Percentiles rank a stretch among this genome's conserved stretches.
Conservation (phyloP, 2,329 filamentous ascomycete genomes). For the Calonectria ilicicola region DNA sequence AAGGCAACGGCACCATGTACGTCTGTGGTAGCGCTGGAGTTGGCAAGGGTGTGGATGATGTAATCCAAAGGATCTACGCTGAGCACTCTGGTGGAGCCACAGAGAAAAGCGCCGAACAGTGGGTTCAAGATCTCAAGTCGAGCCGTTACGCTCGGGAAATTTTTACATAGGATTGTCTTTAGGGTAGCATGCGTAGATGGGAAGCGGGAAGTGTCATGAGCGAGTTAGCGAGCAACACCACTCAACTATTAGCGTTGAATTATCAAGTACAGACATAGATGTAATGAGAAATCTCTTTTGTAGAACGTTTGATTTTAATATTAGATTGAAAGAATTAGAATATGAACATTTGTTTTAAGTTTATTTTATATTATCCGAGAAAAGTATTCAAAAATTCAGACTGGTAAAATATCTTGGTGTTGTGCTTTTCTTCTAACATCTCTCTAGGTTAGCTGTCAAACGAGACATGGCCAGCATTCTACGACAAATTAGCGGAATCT, state of each 20-base stretch:
- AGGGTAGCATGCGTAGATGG: background rate
- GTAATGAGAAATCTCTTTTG: background rate
- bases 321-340: background rate
- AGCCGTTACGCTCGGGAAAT: slow-evolving; percentile 19
- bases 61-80: slow-evolving; percentile 16
- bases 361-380: too few species aligned
- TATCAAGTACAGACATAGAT: background rate
- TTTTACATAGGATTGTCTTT: slow-evolving; percentile 3
- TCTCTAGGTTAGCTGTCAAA: too few species aligned
- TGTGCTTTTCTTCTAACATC: too few species aligned
- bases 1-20: slow-evolving; percentile 15
- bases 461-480: too few species aligned
- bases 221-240: background rate
- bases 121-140: slow-evolving; percentile 11
- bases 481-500: too few species aligned
- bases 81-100: background rate
- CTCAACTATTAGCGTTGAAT: background rate
- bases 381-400: background rate
- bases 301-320: background rate
- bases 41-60: slow-evolving; percentile 12
- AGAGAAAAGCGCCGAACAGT: slow-evolving; percentile 1
- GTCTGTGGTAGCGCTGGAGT: slow-evolving; percentile 22
- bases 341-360: too few species aligned
- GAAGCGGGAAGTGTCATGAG: background rate
- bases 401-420: background rate